Base-by-base conservation (phyloP, 257 asterid species). In the Penstemon barbatus region DNA sequence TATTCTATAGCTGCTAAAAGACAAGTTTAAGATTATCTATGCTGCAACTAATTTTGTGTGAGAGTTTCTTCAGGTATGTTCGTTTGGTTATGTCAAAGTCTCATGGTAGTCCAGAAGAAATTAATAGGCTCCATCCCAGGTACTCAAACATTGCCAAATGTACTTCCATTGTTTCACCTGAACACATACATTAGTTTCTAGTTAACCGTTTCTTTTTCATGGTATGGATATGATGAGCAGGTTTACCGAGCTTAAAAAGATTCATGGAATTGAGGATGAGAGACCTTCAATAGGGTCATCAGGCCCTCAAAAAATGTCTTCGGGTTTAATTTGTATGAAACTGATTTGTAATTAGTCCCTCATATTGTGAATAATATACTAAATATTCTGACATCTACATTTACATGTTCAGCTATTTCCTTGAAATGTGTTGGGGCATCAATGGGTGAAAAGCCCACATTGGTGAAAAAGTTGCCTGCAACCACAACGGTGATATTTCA, bases 351-450 rank as follows among this genome's bases (percentile, higher is more conserved):
- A 62, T 73, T 48, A 46, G 44, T 25, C 62, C 57, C 60, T 19
- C 44, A 25, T 49, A 36, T 61, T 62, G 65, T 15, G 44, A 50
- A 51, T 62, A 52, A 44, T 63, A 66, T 38, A 25, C 33, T 25
- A 51, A 61, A 42, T 67, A 18, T 42, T 65, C 72, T 59, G 49
- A 69, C n/a, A 12, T 63, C 33, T 25, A 61, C 12, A 40, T 63
- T 68, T 44, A 54, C 52, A 52, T 41, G 8, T 81, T 77, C 89
- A 94, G 97, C 97, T 50, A 67, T 91, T 62, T 77, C 89, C 77
- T 81, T 94, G 78, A 89, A 85, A 78, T 94, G 97, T 68, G 78
- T 94, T 75, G 99, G 97, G 54, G 89, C 97, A 71, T 89, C 97
- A 55, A 83, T 86, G 75, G 92, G 99, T 36, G 99, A 94, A 75